These are phyloP conservation scores for Russula griseocarnosa DNA, from an alignment of 768 basidiomycete species.

Conservation along the genomic window DNA sequence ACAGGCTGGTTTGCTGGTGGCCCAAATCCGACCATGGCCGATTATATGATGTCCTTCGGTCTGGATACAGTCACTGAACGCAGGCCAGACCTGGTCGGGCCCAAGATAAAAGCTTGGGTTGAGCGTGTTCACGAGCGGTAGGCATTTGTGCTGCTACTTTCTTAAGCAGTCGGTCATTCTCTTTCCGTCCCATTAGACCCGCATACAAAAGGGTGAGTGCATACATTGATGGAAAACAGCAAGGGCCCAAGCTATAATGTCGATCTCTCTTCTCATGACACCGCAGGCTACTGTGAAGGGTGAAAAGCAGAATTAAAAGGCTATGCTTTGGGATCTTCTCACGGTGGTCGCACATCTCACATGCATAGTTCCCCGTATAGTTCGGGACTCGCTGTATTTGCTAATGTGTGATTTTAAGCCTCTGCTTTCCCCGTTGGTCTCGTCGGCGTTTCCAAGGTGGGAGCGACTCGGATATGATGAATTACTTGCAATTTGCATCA, in stretches of 20 bases:
- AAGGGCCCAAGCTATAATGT: slow-evolving; percentile 1
- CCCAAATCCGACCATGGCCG: slow-evolving; percentile 42
- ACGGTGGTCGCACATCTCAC: not conserved
- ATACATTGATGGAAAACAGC: not conserved
- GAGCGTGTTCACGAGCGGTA: slow-evolving; percentile 40
- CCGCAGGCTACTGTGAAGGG: slow-evolving; percentile 32
- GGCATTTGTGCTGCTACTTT: slow-evolving; percentile 2
- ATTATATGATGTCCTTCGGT: slow-evolving; percentile 45
- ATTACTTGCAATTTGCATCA: not conserved
- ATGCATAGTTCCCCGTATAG: not conserved
- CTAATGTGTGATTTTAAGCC: not conserved
- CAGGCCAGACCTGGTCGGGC: slow-evolving; percentile 32
- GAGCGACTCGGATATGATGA: not conserved
- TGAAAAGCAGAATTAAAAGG: slow-evolving; percentile 27
- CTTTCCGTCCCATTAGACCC: slow-evolving; percentile 29
- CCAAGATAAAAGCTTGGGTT: slow-evolving; percentile 39
- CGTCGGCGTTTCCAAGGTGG: not conserved
- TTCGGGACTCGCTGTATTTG: not conserved
- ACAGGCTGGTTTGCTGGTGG: slow-evolving; percentile 40
- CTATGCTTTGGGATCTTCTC: not conserved
- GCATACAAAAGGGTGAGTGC: slow-evolving; percentile 35
- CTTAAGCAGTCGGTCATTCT: slow-evolving; percentile 1
- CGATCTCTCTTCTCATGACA: not conserved
- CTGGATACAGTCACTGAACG: slow-evolving; percentile 33
- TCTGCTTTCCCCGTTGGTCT: not conserved